Evolutionary conservation across 2,329 filamentous ascomycete species (phyloP).

Genomic region (Penicillium sumatraense): DNA sequence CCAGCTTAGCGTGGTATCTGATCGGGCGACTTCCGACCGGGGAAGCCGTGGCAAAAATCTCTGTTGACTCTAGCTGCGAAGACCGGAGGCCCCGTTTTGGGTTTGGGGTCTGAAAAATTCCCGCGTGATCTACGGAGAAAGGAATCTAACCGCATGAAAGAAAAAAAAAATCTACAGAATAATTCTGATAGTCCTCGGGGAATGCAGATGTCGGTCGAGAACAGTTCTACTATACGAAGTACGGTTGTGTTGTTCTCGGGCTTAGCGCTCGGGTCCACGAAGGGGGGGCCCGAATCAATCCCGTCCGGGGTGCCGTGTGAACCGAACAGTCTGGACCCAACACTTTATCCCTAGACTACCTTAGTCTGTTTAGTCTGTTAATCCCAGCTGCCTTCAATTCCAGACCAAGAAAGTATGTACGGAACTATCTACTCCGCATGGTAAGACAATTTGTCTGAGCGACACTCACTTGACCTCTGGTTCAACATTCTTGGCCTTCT

Average conservation of each 20-base stretch:
- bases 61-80: background rate
- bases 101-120: no score
- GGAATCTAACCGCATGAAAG: background rate
- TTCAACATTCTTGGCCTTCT: background rate
- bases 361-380: no score
- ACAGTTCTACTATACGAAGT: background rate
- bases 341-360: background rate
- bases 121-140: slow-evolving; percentile 1
- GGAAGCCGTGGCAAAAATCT: slow-evolving; percentile 4
- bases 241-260: no score
- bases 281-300: background rate
- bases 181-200: background rate
- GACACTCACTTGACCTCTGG: background rate
- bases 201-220: background rate
- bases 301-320: slow-evolving; percentile 21
- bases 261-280: slow-evolving; percentile 13
- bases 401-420: no score
- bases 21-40: slow-evolving; percentile 7
- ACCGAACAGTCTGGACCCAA: slow-evolving; percentile 23
- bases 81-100: slow-evolving; percentile 4
- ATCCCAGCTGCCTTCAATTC: no score
- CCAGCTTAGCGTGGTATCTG: slow-evolving; percentile 3
- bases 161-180: no score
- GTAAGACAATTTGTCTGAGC: no score
- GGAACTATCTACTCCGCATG: no score